phyloP scores from a whole-genome alignment of 2,329 filamentous ascomycete species.

The Exophiala phaeomuriformis region DNA sequence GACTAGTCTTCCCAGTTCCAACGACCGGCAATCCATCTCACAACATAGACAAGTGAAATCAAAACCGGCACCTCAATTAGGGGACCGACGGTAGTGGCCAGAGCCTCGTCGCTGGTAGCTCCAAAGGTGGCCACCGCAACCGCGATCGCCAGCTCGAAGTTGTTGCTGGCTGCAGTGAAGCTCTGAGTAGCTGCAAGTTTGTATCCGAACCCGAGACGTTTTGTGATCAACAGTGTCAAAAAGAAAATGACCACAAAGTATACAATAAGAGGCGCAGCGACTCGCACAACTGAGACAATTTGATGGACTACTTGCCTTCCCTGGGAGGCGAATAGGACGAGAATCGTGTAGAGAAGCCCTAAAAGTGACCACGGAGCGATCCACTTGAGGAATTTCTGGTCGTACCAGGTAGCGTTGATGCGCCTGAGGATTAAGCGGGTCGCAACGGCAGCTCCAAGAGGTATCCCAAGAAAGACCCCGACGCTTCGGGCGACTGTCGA shows the following conservation, averaged over 20 bases:
- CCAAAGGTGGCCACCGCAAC: slow-evolving; percentile 79
- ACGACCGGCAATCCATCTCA: slow-evolving; percentile 43
- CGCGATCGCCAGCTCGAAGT: slow-evolving; percentile 86
- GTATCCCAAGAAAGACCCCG: slow-evolving; percentile 77
- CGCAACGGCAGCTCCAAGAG: slow-evolving; percentile 69
- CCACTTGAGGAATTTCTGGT: slow-evolving; percentile 61
- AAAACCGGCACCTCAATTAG: slow-evolving; percentile 81
- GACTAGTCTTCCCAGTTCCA: slow-evolving; percentile 6
- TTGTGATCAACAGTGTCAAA: slow-evolving; percentile 55
- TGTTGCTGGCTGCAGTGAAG: slow-evolving; percentile 86
- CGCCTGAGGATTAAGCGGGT: slow-evolving; percentile 60
- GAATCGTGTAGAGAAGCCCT: slow-evolving; percentile 77
- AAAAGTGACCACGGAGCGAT: slow-evolving; percentile 69
- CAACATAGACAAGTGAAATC: slow-evolving; percentile 66
- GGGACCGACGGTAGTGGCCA: slow-evolving; percentile 76
- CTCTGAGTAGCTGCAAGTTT: slow-evolving; percentile 65
- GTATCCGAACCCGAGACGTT: slow-evolving; percentile 67
- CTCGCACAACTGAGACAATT: slow-evolving; percentile 72
- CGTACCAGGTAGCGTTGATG: slow-evolving; percentile 54
- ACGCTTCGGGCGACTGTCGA: slow-evolving; percentile 68
- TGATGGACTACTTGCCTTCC: slow-evolving; percentile 70
- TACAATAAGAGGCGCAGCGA: slow-evolving; percentile 70
- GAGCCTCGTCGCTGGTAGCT: slow-evolving; percentile 66
- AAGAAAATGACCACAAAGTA: slow-evolving; percentile 75
- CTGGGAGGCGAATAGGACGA: slow-evolving; percentile 78